Base-by-base conservation (phyloP, 2,329 filamentous ascomycete genomes). In the Penicillium crustosum region DNA sequence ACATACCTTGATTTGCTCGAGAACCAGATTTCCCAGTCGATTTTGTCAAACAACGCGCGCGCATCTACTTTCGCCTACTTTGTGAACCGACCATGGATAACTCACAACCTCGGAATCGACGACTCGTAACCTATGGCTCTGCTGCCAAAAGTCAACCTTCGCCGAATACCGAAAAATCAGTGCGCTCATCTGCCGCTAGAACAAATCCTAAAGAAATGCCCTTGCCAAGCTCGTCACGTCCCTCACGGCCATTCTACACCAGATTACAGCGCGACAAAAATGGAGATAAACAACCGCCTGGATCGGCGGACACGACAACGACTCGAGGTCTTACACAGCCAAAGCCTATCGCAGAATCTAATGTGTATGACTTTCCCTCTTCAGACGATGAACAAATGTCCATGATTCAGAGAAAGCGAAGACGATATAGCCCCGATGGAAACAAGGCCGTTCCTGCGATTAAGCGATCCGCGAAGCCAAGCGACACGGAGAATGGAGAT, bases 101-200 rank as follows among this genome's bases (percentile, higher is more conserved):
- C n/a, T 54, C 62, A 36, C 58, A 45, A 17, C 36, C 57, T 35
- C 61, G 61, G 53, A 63, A 65, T 60, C 74, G 72, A 50, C 73
- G 69, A 56, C 59, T 66, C 50, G 70, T 72, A 49, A 78, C 75
- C 10, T 78, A 78, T 60, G 74, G 76, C 54, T 75, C 73, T 61
- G 58, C 65, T 33, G 55, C 60, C 27, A 66, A 50, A 41, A 56
- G 55, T 17, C 60, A 60, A 35, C 23, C 57, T 19, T 35, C 36
- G 19, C 36, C 50, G 12, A 58, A 59, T n/a, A 51, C 38, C 25
- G 50, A 47, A 15, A 49, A 35, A 12, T 4, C 53, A 29, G 21
- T 43, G 2, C 53, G 35, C 15, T 10, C 49, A 27, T 45, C 57
- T 13, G 12, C 41, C 29, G 3, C 35, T 50, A 57, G 49, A 49